phyloP scores from a whole-genome alignment of 2,329 filamentous ascomycete species.

The Drechslerella stenobrocha region DNA sequence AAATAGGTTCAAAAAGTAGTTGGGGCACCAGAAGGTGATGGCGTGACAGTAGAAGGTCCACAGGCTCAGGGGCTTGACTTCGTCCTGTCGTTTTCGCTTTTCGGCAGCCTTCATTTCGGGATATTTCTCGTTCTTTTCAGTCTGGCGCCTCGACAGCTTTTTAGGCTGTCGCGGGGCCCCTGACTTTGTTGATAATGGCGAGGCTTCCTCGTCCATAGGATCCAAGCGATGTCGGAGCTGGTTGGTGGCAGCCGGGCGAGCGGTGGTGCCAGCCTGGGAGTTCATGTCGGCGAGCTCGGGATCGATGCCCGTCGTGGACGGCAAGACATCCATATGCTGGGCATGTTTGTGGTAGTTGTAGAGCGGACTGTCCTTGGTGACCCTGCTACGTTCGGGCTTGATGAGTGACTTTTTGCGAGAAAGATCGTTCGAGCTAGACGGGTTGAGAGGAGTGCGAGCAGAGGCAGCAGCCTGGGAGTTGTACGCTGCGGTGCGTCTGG shows the following conservation, averaged over 20 bases:
- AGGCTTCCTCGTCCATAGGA: conserved; percentile 52
- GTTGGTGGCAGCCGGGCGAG: conserved; percentile 55
- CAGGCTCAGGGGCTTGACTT: conserved; percentile 75
- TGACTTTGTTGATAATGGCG: conserved; percentile 51
- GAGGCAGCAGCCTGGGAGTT: conserved; percentile 34
- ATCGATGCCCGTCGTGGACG: conserved; percentile 90
- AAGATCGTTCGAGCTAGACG: conserved; percentile 57
- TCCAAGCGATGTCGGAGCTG: conserved; percentile 57
- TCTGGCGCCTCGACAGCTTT: conserved; percentile 53
- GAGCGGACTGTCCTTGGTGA: conserved; percentile 85
- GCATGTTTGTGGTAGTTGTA: conserved; percentile 96
- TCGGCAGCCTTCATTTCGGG: conserved; percentile 57
- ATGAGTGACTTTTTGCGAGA: conserved; percentile 83
- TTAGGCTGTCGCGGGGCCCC: conserved; percentile 54
- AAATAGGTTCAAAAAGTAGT: conserved; percentile 80
- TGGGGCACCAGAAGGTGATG: conserved; percentile 91
- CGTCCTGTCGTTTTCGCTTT: conserved; percentile 57
- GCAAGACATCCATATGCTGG: conserved; percentile 80
- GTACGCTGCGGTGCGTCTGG: conserved; percentile 36
- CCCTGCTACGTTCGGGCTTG: conserved; percentile 81
- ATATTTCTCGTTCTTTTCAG: conserved; percentile 44
- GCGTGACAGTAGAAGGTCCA: conserved; percentile 97
- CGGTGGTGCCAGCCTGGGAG: conserved; percentile 61
- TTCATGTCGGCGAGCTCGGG: conserved; percentile 77
- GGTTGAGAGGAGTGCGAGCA: conserved; percentile 43